Conservation (phyloP, 1,139 yeast genomes). For the Yamadazyma spencermartinsiae region DNA sequence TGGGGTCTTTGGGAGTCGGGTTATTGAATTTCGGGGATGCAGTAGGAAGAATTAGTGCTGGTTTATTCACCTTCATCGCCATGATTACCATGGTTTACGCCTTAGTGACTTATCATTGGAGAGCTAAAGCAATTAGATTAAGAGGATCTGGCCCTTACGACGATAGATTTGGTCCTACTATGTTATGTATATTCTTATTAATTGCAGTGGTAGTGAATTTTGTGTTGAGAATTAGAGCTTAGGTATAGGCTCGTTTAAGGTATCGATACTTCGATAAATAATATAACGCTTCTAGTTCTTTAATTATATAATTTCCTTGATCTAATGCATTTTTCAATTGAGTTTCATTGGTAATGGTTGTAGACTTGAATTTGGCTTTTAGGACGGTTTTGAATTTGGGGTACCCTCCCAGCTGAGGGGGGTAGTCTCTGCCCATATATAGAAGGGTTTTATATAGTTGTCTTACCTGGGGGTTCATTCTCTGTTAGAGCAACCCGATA, state of each 20-base stretch:
- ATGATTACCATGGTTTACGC: slow-evolving; percentile 98
- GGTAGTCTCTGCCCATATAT: slow-evolving; percentile 40
- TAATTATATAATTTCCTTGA: slow-evolving; percentile 33
- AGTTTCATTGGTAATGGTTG: slow-evolving; percentile 14
- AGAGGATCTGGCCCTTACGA: slow-evolving; percentile 98
- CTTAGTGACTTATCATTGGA: slow-evolving; percentile 95
- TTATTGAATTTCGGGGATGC: slow-evolving; percentile 93
- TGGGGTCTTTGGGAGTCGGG: slow-evolving; percentile 96
- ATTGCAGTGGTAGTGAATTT: slow-evolving; percentile 93
- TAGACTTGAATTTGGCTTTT: slow-evolving; percentile 22
- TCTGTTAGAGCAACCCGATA: no score
- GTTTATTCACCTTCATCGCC: slow-evolving; percentile 88
- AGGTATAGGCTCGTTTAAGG: slow-evolving; percentile 28
- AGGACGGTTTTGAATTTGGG: slow-evolving; percentile 21
- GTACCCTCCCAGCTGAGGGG: slow-evolving; percentile 32
- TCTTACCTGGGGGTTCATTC: slow-evolving; percentile 35
- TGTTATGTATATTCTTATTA: slow-evolving; percentile 89
- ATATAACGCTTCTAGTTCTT: slow-evolving; percentile 35
- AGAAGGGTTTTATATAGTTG: slow-evolving; percentile 30
- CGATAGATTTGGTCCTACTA: slow-evolving; percentile 98
- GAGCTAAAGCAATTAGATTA: slow-evolving; percentile 96
- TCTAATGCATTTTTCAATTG: slow-evolving; percentile 27
- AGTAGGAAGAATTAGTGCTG: slow-evolving; percentile 90
- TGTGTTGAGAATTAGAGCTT: slow-evolving; percentile 71
- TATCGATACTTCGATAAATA: slow-evolving; percentile 33